These are phyloP conservation scores for Rhizophagus sp. DNA, from an alignment of 192 early-diverging fungal species.

Conservation along the genomic window DNA sequence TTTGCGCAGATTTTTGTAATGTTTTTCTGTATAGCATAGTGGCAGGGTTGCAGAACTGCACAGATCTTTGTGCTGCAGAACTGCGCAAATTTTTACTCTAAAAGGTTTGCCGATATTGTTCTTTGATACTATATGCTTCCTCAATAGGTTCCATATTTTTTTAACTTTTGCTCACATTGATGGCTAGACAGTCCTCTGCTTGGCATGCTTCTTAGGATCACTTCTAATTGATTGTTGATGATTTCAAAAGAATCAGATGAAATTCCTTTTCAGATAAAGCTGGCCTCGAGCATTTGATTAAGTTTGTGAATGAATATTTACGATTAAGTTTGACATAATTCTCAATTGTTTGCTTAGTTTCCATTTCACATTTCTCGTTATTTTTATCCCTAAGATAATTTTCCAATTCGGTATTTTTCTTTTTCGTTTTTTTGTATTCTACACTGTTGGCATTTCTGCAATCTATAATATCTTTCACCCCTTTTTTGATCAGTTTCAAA, in stretches of 20 bases:
- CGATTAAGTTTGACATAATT: conserved; percentile 4
- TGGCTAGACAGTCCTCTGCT: not conserved
- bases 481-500: not conserved
- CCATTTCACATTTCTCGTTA: conserved; percentile 15
- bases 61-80: no score
- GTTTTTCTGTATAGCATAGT: no score
- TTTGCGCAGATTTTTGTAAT: no score
- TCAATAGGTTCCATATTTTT: conserved; percentile 14
- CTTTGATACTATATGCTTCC: not conserved
- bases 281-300: conserved; percentile 25
- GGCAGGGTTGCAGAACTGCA: no score
- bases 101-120: no score
- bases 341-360: conserved; percentile 16
- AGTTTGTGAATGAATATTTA: conserved; percentile 15
- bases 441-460: not conserved
- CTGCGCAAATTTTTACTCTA: no score
- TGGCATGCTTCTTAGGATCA: not conserved
- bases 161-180: not conserved
- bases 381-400: conserved; percentile 10
- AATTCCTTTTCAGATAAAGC: conserved; percentile 15
- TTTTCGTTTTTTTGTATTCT: not conserved
- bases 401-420: not conserved
- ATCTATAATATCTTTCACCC: not conserved
- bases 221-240: conserved; percentile 1
- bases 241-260: conserved; percentile 17